Base-by-base conservation (phyloP, 306 rosid species). In the Cicer judaicum region DNA sequence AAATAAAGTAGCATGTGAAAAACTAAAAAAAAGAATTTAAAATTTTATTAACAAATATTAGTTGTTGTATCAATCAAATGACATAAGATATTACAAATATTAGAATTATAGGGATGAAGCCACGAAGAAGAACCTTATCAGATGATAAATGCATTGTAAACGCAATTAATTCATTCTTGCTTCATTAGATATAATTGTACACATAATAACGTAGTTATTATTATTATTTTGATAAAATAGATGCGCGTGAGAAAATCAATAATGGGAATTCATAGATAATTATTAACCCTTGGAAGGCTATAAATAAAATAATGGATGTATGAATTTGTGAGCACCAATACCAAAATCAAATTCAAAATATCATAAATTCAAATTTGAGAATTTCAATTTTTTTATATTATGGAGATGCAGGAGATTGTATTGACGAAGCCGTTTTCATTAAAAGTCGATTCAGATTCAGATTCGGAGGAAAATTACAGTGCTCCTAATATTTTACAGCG, bases 401-500 rank as follows among this genome's bases (percentile, higher is more conserved):
- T 39, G 49, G 13, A 63, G 15, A 40, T 70, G 78, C 59, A 79
- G 60, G 86, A 74, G 39, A 39, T 46, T 9, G 80, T 84, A 7
- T 48, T 93, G 1, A 85, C 93, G 0, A 89, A 80, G 82, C 94
- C 96, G 6, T 5, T 80, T 2, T 73, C 90, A 2, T 10, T 87
- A 2, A 83, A 79, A 16, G 72, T 38, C 1, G 76, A 69, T 38
- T 60, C 81, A 2, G 92, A 81, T 12, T 56, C 84, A 0, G 85
- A 84, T n/a, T n/a, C n/a, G n/a, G n/a, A n/a, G 2, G 82, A 7
- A 11, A 72, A 16, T 62, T 84, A 85, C 64, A 75, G 10, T 47
- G 88, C 87, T 36, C 96, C 98, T 0, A 93, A 85, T 85, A 41
- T 85, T 43, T 77, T 90, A 56, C 79, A 79, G 12, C 91, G 90